Evolutionary conservation across 768 basidiomycete species (phyloP).

Genomic region (Lentinula edodes): DNA sequence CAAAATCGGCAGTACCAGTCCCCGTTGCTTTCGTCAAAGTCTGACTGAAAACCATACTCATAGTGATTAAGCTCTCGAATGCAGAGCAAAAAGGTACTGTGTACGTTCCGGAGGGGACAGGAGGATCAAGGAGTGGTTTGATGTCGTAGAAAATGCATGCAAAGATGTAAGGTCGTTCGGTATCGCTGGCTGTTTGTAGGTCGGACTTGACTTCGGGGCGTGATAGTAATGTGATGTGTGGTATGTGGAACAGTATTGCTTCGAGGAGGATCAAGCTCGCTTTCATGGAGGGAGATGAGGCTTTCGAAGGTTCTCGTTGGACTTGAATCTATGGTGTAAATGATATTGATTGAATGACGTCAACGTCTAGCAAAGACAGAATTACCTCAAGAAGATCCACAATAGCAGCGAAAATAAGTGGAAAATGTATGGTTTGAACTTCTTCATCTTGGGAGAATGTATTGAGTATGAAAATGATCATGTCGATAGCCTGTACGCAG

Average conservation of each 20-base stretch:
- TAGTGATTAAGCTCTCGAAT: slow-evolving; percentile 47
- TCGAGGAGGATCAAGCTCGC: slow-evolving; percentile 46
- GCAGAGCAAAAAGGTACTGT: slow-evolving; percentile 49
- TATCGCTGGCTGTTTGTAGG: slow-evolving; percentile 22
- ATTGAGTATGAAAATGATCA: slow-evolving; percentile 68
- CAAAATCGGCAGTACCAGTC: slow-evolving; percentile 20
- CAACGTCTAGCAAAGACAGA: slow-evolving; percentile 1
- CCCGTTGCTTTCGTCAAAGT: slow-evolving; percentile 20
- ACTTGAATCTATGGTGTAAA: slow-evolving; percentile 27
- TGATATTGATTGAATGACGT: background rate
- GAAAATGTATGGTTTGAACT: slow-evolving; percentile 72
- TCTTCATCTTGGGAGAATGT: slow-evolving; percentile 89
- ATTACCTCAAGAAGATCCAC: slow-evolving; percentile 59
- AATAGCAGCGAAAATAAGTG: slow-evolving; percentile 68
- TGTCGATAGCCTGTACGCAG: slow-evolving; percentile 48
- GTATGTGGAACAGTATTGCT: slow-evolving; percentile 46
- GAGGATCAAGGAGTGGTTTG: slow-evolving; percentile 16
- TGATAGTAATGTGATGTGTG: slow-evolving; percentile 42
- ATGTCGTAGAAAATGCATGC: slow-evolving; percentile 61
- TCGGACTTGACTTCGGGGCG: slow-evolving; percentile 42
- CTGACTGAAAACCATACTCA: slow-evolving; percentile 41
- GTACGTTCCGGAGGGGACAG: slow-evolving; percentile 19
- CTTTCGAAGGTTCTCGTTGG: slow-evolving; percentile 26
- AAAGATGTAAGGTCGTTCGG: slow-evolving; percentile 44
- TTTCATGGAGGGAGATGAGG: slow-evolving; percentile 28